A percentile compares a stretch with the other conserved stretches of the same genome.
Conservation (phyloP, 352 stramenopile genomes). For the Hyaloperonospora arabidopsidis region DNA sequence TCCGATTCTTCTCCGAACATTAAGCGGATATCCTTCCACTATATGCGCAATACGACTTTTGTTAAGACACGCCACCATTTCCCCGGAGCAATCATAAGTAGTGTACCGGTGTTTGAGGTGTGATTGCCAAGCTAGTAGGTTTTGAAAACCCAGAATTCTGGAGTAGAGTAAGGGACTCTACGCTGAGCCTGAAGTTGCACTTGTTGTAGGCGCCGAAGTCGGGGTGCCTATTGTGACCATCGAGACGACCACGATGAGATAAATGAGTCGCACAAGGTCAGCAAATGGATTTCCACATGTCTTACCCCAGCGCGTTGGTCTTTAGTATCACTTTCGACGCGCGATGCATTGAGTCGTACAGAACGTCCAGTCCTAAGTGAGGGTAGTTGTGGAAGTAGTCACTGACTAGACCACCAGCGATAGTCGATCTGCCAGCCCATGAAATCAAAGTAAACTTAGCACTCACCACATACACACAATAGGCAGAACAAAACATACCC, state of each 20-base stretch:
- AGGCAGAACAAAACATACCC: slow-evolving; percentile 29
- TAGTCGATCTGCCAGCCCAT: slow-evolving; percentile 29
- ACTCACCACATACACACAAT: background rate
- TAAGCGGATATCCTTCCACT: slow-evolving; percentile 68
- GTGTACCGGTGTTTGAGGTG: slow-evolving; percentile 55
- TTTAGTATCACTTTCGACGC: slow-evolving; percentile 75
- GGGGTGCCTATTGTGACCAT: slow-evolving; percentile 40
- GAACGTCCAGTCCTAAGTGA: slow-evolving; percentile 67
- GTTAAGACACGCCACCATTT: background rate
- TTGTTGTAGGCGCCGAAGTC: slow-evolving; percentile 82
- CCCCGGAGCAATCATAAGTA: background rate
- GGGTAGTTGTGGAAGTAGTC: slow-evolving; percentile 86
- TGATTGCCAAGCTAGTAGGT: slow-evolving; percentile 40
- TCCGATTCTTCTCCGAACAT: slow-evolving; percentile 43
- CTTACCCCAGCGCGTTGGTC: slow-evolving; percentile 66
- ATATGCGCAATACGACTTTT: slow-evolving; percentile 1
- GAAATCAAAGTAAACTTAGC: slow-evolving; percentile 3
- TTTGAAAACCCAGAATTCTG: slow-evolving; percentile 16
- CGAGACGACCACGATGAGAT: background rate
- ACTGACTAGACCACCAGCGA: slow-evolving; percentile 44
- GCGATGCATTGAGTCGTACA: slow-evolving; percentile 66
- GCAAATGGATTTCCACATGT: background rate
- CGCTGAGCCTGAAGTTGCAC: slow-evolving; percentile 72
- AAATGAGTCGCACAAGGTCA: background rate
- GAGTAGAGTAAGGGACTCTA: slow-evolving; percentile 34